Base-by-base conservation (phyloP, 2,329 filamentous ascomycete genomes). In the Trichoderma sp. region DNA sequence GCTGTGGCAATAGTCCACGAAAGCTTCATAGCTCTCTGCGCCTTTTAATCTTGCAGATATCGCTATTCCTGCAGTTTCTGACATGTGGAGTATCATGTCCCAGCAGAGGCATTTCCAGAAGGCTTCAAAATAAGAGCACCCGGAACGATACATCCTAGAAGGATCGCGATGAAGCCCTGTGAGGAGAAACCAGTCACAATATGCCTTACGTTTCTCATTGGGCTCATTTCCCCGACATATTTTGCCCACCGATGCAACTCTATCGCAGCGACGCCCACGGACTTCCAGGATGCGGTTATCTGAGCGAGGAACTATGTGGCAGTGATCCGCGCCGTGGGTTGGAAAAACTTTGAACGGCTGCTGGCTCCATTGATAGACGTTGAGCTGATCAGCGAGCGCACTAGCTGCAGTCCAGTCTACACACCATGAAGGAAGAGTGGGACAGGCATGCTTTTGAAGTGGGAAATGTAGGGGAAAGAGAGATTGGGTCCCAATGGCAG, bases 321-420 rank as follows among this genome's bases (percentile, higher is more conserved):
- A 60, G 6, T 15, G 57, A n/a, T 63, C 60, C 30, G 12, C 4
- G 26, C 21, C 34, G 2, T 63, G 60, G 8, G 21, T 63, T 18
- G 60, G 34, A 63, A 63, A 63, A 39, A n/a, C 60, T 26, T 18
- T 63, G 14, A 63, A 63, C 4, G n/a, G 60, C 32, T 43, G 60
- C 26, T 63, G 60, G 34, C 60, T 63, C 60, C 60, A 63, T n/a
- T 63, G 60, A 18, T 43, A 63, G 34, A 39, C 60, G 7, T 63
- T 63, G 34, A 63, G 60, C 34, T 43, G 32, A 28, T 63, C 34
- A 24, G 60, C 60, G n/a, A 63, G 60, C 12, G 34, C 60, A 28
- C 60, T 63, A 21, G 60, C 60, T 43, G 60, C 60, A 9, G 60
- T 63, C 60, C 60, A 63, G 60, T 63, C 60, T 34, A 63, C 60